Base-by-base conservation (phyloP, 306 rosid genomes). In the Lablab purpureus region DNA sequence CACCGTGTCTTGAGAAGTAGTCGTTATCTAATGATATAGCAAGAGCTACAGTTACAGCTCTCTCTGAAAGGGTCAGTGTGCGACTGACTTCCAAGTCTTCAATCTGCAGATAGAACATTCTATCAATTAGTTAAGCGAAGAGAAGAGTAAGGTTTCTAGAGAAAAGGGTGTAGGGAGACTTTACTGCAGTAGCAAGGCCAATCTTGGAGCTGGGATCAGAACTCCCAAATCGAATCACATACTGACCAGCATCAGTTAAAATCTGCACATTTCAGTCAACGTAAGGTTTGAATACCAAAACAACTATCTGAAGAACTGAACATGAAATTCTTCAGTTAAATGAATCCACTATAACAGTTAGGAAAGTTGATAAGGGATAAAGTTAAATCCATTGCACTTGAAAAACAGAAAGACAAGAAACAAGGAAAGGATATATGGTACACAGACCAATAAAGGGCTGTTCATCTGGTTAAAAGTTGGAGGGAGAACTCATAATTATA, bases 21-120 rank as follows among this genome's bases (percentile, higher is more conserved):
- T 95, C 99, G 70, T 95, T 95, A 79, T 95, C 99, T 83, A 95
- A 84, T n/a, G 99, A 95, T 85, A 95, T 87, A 43, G 99, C 98
- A 87, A 95, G 97, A 69, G 99, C 99, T 75, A 95, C 79, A n/a
- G 97, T 80, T 54, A 92, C 97, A 40, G 99, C 98, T 88, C 99
- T 90, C 88, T 95, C 98, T 0, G 89, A 80, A 65, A 95, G 83
- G 63, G 88, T 91, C 81, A 95, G 73, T 30, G 91, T 87, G 15
- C 97, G 94, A 65, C 67, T 64, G 34, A 95, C 97, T 30, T 91
- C 96, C 83, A 95, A 85, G 50, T 95, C 99, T 77, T 92, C 80
- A 78, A 95, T 78, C 99, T 94, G 85, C 85, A 81, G 47, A 71
- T 66, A 62, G 73, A 67, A 36, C 37, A 75, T 25, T 25, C 15